Base-by-base conservation (phyloP, 345 rosid genomes). In the Mangifera indica region DNA sequence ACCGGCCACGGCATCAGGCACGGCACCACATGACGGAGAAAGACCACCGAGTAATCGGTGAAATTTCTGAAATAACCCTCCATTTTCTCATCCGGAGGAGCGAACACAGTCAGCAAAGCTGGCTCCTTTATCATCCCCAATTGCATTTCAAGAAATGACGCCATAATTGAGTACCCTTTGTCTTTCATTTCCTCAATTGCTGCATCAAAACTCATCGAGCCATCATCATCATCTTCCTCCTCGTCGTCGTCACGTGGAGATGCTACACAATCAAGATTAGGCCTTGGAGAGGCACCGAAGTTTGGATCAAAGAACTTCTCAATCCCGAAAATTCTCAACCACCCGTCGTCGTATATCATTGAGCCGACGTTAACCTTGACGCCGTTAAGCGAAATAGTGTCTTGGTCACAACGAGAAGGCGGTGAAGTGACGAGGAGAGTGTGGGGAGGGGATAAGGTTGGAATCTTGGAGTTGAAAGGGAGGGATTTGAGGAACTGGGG, bases 131-230 rank as follows among this genome's bases (percentile, higher is more conserved):
- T 26, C 55, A 32, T 74, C 13, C 57, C 63, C 73, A 84, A 10
- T 63, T 84, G 84, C 59, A 79, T 32, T 61, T 66, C 76, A 56
- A 84, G 81, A 71, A 78, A 81, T 21, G 74, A 70, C 0, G 87
- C 87, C 81, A 77, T 74, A 22, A 67, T 37, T 11, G 71, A 68
- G 62, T 71, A 81, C 25, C 77, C 84, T 42, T 24, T 74, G 1
- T 68, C 45, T 34, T 58, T 69, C 66, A 84, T 42, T 46, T 10
- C 73, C 57, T 51, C 21, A 34, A 34, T 52, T 0, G 82, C 81
- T 8, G 40, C 64, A 51, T 37, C 69, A n/a, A 80, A 78, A 29
- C 63, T 34, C 40, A 46, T 25, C 7, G 4, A 5, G 11, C 21
- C 66, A 3, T 46, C 62, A 0, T 25, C 42, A 9, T 7, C 42